A percentile compares a stretch with the other conserved stretches of the same genome.
Conservation (phyloP, 2,329 filamentous ascomycete genomes). For the Raffaelea albimanens region DNA sequence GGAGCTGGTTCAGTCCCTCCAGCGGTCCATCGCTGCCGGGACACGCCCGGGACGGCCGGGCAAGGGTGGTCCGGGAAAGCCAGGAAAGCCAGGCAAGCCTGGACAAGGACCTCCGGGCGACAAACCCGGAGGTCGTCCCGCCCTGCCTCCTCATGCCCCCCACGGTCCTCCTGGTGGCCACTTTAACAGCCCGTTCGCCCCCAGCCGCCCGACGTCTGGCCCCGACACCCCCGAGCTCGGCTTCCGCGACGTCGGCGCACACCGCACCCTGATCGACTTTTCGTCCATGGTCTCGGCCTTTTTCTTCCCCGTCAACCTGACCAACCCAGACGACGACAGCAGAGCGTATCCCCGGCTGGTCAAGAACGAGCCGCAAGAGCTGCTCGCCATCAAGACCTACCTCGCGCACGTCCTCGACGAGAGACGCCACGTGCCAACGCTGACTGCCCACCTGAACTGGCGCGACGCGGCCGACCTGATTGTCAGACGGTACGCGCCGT, state of each 20-base stretch:
- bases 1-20: conserved; percentile 7
- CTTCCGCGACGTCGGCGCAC: not conserved
- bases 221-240: not conserved
- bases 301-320: conserved; percentile 5
- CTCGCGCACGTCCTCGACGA: not conserved
- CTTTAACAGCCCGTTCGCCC: no score
- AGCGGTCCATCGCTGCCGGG: not conserved
- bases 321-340: conserved; percentile 1
- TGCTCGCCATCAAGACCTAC: not conserved
- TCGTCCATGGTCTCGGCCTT: conserved; percentile 4
- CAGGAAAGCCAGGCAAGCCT: not conserved
- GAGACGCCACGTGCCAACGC: not conserved
- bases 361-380: not conserved
- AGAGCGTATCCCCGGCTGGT: conserved; percentile 1
- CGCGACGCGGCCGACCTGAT: conserved; percentile 4
- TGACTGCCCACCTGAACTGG: not conserved
- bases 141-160: no score
- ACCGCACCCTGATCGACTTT: conserved; percentile 2
- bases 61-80: not conserved
- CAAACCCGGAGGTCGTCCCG: no score
- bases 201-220: no score
- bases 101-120: no score
- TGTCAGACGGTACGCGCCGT: conserved; percentile 1
- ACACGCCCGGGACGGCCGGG: no score
- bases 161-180: no score